Evolutionary conservation across 2,329 filamentous ascomycete species (phyloP).

Genomic region (Tolypocladium ophioglossoides): DNA sequence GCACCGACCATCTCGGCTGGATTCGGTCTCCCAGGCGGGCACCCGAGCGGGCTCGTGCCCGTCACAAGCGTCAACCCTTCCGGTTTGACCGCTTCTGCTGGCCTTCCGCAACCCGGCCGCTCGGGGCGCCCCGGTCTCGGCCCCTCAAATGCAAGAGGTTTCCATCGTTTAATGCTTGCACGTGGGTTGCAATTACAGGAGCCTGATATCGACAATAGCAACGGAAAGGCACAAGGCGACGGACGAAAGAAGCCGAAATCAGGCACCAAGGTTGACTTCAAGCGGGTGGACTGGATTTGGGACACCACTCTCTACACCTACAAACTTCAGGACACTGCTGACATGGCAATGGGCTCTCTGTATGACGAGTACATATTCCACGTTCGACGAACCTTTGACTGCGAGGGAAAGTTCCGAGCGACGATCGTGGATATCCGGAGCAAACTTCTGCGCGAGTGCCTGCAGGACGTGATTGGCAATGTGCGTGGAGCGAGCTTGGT

Average conservation of each 20-base stretch:
- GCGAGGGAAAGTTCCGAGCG: slow-evolving; percentile 65
- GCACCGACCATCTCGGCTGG: background rate
- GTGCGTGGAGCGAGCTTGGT: slow-evolving; percentile 57
- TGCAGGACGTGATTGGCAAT: slow-evolving; percentile 26
- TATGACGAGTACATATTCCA: slow-evolving; percentile 78
- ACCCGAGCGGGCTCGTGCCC: background rate
- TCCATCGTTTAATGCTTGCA: background rate
- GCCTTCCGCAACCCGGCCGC: background rate
- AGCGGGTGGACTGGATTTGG: slow-evolving; percentile 45
- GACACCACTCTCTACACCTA: slow-evolving; percentile 37
- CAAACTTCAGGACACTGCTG: slow-evolving; percentile 44
- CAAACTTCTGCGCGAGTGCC: slow-evolving; percentile 60
- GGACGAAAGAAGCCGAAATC: slow-evolving; percentile 12
- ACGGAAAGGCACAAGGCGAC: background rate
- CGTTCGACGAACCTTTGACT: slow-evolving; percentile 72
- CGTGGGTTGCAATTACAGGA: background rate
- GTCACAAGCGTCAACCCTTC: background rate
- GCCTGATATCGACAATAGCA: background rate
- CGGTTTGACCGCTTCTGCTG: background rate
- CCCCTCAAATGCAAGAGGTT: background rate
- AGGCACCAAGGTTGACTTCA: slow-evolving; percentile 27
- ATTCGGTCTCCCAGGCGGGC: background rate
- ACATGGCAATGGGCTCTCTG: slow-evolving; percentile 33
- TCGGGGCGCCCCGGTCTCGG: background rate
- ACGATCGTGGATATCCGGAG: slow-evolving; percentile 81